Base-by-base conservation (phyloP, 2,329 filamentous ascomycete genomes). In the Fusarium sp. region DNA sequence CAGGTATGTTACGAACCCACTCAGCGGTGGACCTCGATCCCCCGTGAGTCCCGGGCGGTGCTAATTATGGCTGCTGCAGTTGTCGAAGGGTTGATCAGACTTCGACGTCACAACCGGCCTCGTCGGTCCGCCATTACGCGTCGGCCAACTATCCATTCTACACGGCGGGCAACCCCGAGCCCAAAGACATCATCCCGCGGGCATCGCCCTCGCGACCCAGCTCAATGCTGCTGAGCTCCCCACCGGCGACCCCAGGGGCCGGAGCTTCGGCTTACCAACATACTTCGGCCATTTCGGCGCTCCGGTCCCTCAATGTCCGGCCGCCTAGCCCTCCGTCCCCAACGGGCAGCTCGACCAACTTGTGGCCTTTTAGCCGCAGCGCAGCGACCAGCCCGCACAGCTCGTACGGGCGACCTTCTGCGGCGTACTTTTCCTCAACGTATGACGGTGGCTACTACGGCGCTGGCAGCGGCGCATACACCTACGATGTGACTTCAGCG, bases 181-280 rank as follows among this genome's bases (percentile, higher is more conserved):
- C 87, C 61, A 86, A 87, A 76, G 90, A 92, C 80, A 92, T 92
- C 75, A 87, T 92, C 73, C 90, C 90, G 59, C 88, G 89, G 70
- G 90, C 90, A 39, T 91, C 90, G 13, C 90, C 90, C 14, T 92
- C 90, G 18, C 87, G 90, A 68, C 89, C 89, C 50, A 88, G 83
- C 78, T 87, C 89, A 61, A 87, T 86, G 79, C 84, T 89, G 81
- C 83, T 89, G 77, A 87, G 69, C 67, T 89, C 88, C 74, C 89
- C 89, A 74, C 86, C 87, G 45, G 86, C 84, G 30, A 88, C 85
- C 60, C 84, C 85, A 67, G 83, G 80, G 76, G 81, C 81, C 71
- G 77, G 73, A 48, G 73, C 78, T 56, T 71, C 72, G 34, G 63
- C 73, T 61, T 81, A 81, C 66, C 82, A 86, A 66, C 84, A 86